Conservation (phyloP, 192 early-diverging fungal genomes). For the Coemansia sp. region DNA sequence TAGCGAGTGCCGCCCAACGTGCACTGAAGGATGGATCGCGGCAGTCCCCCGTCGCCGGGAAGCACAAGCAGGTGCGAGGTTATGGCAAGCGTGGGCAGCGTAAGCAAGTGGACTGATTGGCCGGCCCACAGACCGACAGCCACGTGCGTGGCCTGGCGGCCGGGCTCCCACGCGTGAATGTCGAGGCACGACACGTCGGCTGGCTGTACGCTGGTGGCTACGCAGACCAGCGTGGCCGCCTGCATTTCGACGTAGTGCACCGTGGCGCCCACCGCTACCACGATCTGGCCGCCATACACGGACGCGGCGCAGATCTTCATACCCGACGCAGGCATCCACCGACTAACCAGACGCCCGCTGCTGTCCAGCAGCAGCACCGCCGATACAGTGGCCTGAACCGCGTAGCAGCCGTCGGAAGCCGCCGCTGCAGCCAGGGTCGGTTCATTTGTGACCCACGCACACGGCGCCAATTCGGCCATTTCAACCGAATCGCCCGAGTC, state of each 20-base stretch:
- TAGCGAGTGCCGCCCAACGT: constrained; percentile 68
- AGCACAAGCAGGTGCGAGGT: background rate
- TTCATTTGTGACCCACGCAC: constrained; percentile 29
- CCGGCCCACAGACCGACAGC: constrained; percentile 80
- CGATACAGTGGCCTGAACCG: constrained; percentile 66
- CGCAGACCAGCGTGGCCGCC: constrained; percentile 22
- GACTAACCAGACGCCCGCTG: constrained; percentile 51
- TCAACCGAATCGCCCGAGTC: constrained; percentile 57
- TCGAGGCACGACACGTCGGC: constrained; percentile 78
- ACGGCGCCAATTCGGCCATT: constrained; percentile 40
- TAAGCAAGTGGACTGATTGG: constrained; percentile 62
- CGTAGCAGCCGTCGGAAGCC: constrained; percentile 6
- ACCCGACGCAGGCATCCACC: constrained; percentile 39
- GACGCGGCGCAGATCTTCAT: constrained; percentile 58
- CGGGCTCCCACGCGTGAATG: constrained; percentile 55
- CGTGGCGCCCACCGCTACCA: constrained; percentile 60
- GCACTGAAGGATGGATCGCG: constrained; percentile 69
- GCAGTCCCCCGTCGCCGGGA: constrained; percentile 54
- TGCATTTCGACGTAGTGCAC: constrained; percentile 65
- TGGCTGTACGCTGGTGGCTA: constrained; percentile 56
- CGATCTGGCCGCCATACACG: constrained; percentile 57
- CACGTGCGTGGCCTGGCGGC: constrained; percentile 43
- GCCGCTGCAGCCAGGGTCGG: constrained; percentile 33
- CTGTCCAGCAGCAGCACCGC: constrained; percentile 56
- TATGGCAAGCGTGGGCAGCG: constrained; percentile 41